Evolutionary conservation across 2,329 filamentous ascomycete species (phyloP).

Genomic region (Stenocarpella maydis): DNA sequence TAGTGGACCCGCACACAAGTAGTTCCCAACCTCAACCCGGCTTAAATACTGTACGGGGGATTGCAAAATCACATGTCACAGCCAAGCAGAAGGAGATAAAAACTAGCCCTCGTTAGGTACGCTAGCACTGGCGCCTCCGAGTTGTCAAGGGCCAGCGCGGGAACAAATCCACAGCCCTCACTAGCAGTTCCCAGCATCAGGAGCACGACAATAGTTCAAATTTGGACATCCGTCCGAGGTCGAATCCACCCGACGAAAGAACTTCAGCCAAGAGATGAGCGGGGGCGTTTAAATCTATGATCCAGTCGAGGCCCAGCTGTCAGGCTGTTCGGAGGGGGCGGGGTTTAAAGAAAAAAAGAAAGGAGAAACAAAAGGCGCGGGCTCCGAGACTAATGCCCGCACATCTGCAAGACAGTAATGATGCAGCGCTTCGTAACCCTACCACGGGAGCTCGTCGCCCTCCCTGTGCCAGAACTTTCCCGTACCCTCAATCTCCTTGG

Average conservation of each 20-base stretch:
- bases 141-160: not conserved
- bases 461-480: conserved; percentile 32
- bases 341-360: no score
- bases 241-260: not conserved
- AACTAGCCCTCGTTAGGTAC: conserved; percentile 4
- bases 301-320: not conserved
- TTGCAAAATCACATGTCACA: not conserved
- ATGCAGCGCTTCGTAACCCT: conserved; percentile 8
- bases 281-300: no score
- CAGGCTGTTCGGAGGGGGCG: no score
- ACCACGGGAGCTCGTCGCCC: conserved; percentile 30
- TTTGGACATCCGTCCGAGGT: not conserved
- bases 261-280: conserved; percentile 1
- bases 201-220: not conserved
- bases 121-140: conserved; percentile 6
- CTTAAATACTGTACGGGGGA: not conserved
- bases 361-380: not conserved
- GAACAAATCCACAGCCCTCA: not conserved
- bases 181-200: not conserved
- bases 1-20: not conserved
- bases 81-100: not conserved
- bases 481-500: conserved; percentile 27
- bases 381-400: not conserved
- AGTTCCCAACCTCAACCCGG: not conserved
- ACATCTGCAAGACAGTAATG: not conserved